Base-by-base conservation (phyloP, 1,284 basidiomycete genomes). In the Microbotryum silenes-acaulis region DNA sequence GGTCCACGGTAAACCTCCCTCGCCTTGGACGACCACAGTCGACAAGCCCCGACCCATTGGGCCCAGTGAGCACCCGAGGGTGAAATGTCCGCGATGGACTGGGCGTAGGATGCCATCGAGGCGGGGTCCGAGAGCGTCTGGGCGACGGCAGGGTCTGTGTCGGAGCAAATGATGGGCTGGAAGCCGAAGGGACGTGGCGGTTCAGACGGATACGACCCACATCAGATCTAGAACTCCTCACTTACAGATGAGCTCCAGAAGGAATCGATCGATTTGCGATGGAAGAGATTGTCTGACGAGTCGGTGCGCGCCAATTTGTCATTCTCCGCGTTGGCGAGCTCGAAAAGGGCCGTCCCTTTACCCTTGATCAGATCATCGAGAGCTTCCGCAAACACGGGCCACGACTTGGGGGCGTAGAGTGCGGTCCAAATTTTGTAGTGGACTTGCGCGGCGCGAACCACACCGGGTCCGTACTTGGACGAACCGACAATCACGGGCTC, bases 41-140 rank as follows among this genome's bases (percentile, higher is more conserved):
- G 33, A 33, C 68, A 69, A 21, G 54, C 31, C 6, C 45, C 51
- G 27, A 60, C 56, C 61, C 61, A 65, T 7, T 61, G 49, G 5
- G 63, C 56, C 68, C 68, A 68, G n/a, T 60, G 56, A 29, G 66
- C 68, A 1, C 59, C 61, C 9, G 56, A 63, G 20, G 65, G 65
- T 10, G 57, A 61, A 18, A 67, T 21, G 7, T 73, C 58, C 60
- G 72, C 25, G 72, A 77, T 60, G 44, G 42, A 63, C n/a, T 47
- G 23, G 23, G 21, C 4, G 8, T 54, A n/a, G 8, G 16, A 21
- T 6, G 25, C 25, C 31, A 54, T 42, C 18, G 51, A 48, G 14
- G 60, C 44, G 14, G 56, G 42, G 18, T 50, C 37, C 16, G 14
- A 42, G 14, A 42, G 37, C 16, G 37, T 33, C 31, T 50, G 20